Evolutionary conservation across 2,329 filamentous ascomycete genomes (phyloP), one percentile per base, ranked within the genome.

Genomic region (Trichoderma sp.): DNA sequence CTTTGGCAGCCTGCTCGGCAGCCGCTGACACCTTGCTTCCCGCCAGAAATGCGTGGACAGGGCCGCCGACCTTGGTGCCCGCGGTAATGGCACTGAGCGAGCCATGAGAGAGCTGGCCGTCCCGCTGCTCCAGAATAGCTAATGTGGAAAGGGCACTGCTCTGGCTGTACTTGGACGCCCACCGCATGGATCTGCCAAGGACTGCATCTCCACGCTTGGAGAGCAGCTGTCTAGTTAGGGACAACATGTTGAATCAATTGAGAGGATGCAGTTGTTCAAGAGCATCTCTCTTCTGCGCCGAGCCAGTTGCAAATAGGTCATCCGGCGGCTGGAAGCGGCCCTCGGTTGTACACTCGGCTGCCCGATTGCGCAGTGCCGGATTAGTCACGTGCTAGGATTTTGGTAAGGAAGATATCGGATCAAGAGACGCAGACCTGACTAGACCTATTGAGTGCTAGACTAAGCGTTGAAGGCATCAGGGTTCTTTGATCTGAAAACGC

Each of bases 51-150:
- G 87, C 96, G 72, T 96, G 94, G 62, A 99, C 86, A 8, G 91
- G 83, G 4, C 94, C 95, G 68, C 95, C 95, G 8, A 98, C 82
- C 80, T 94, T 94, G 80, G 91, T 87, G 24, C 94, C 95, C 10
- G 96, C 96, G 10, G 92, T 92, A 70, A 98, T 87, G 56, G 94
- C 91, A 76, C 92, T 92, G 68, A 97, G 84, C 5, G 94, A 97
- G 27, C 92, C 91, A 71, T 87, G 82, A 77, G 93, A 94, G 73
- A 99, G 87, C 82, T 94, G 91, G 71, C 96, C 96, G 76, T 97
- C 92, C 76, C 91, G 89, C 82, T 98, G 96, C 83, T 99, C 96
- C 71, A 99, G 88, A 66, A 99, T 85, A 57, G 95, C 95, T 68
- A 99, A 87, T 43, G 64, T 67, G 19, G 64, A 67, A 47, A 67